Evolutionary conservation across 2,329 filamentous ascomycete genomes (phyloP).

Genomic region (Pestalotiopsis sp.): DNA sequence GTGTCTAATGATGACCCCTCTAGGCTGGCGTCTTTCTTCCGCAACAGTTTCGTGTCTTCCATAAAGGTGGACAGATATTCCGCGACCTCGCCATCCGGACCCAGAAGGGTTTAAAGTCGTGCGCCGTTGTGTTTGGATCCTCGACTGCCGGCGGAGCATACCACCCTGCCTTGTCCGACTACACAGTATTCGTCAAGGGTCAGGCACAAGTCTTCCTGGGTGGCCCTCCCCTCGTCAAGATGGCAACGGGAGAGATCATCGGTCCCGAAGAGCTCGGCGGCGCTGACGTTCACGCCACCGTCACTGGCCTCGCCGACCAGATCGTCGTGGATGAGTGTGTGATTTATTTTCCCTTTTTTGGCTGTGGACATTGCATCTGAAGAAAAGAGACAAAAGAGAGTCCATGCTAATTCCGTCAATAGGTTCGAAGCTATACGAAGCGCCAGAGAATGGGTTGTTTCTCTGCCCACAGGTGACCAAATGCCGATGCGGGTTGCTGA

Average conservation of each 20-base stretch:
- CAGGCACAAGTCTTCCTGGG: constrained; percentile 48
- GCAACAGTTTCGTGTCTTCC: constrained; percentile 47
- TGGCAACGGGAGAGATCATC: constrained; percentile 47
- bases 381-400: neutral
- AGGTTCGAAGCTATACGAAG: neutral
- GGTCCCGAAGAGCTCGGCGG: constrained; percentile 45
- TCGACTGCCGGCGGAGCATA: constrained; percentile 46
- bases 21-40: constrained; percentile 41
- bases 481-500: neutral
- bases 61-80: constrained; percentile 44
- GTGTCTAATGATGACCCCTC: neutral
- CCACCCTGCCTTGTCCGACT: constrained; percentile 41
- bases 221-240: constrained; percentile 47
- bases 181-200: constrained; percentile 39
- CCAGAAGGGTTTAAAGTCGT: constrained; percentile 39
- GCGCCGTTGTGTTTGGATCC: constrained; percentile 46
- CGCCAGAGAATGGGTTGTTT: neutral
- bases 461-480: neutral
- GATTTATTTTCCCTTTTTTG: no score
- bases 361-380: neutral
- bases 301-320: constrained; percentile 45
- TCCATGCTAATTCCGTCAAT: neutral
- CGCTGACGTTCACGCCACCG: constrained; percentile 40
- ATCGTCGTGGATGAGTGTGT: constrained; percentile 42
- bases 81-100: constrained; percentile 41